Base-by-base conservation (phyloP, 2,329 filamentous ascomycete species). In the Gnomoniopsis sp. region DNA sequence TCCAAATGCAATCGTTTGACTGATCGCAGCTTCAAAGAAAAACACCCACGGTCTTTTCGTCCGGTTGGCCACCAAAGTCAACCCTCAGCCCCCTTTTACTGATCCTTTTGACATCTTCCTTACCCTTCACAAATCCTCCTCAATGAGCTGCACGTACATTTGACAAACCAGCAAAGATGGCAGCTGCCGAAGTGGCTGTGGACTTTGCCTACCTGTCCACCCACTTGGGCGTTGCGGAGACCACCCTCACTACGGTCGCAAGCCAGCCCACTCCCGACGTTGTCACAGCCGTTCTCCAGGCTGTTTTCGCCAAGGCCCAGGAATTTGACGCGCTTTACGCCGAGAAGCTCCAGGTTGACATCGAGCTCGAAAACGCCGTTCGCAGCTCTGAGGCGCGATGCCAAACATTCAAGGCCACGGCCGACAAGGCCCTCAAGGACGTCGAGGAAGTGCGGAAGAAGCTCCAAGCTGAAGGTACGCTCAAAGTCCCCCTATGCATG, bases 351-450 rank as follows among this genome's bases (percentile, higher is more conserved):
- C 88, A 91, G 65, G 79, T 90, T 49, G 91, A 96, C 68, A 95
- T 99, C 48, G 93, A 98, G 77, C 83, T 98, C 8, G 95, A 99
- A 72, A 95, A 91, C 73, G 89, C 88, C 19, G 88, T 96, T 50
- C 88, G 92, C 66, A 89, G 85, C 64, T 88, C 89, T 60, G 93
- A 98, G 70, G 86, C 88, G 23, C 90, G 92, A 73, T 87, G 88
- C 64, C 91, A 93, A 69, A 85, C 87, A 10, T 86, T 95, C 71
- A 96, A 95, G 75, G 81, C 84, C 6, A 90, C 89, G 1, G 84
- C 91, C 48, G 91, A 96, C 62, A 93, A 93, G 71, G 88, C 89
- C 11, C 81, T 93, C 61, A 89, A 90, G 65, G 93, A 97, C 65
- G 84, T 93, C 1, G 89, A 93, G 66, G 88, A 92, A 63, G 79